Evolutionary conservation across 805 yeast species (phyloP), one percentile per base, ranked within the genome.

Genomic region (Kregervanrija fluxuum): DNA sequence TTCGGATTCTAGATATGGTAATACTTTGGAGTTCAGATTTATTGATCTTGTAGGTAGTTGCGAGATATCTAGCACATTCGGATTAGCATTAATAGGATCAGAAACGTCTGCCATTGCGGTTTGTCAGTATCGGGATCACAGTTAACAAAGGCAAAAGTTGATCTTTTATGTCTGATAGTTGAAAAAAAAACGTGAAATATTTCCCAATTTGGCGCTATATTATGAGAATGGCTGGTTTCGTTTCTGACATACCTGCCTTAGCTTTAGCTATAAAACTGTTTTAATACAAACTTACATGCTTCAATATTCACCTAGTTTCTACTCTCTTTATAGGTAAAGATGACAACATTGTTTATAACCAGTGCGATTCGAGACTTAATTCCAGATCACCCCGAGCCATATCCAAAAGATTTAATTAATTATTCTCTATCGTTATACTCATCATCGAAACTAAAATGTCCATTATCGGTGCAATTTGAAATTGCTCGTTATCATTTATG

Each of bases 11-110:
- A 22, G 28, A 22, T 22, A 22, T 22, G 28, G 28, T 22, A 22
- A 22, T 22, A 22, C 28, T 22, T 22, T 22, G 4, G 28, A 22
- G 8, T 6, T 22, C 28, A 22, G 28, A 6, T 22, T 22, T 37
- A 22, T 33, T 32, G 33, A 32, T 32, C 97, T 74, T 0, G 82
- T 83, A 1, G 98, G 97, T 22, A 91, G 75, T 44, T 79, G 75
- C 30, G 82, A 76, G 9, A 75, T 77, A 54, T 89, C 95, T 40
- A 88, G 65, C 35, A 91, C 80, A 31, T 82, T 80, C 16, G 99
- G 99, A 60, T 89, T 90, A 30, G 96, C 95, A 63, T 91, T 91
- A 47, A 91, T 82, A 14, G 84, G 84, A 46, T 87, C 96, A 4
- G 44, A 48, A 3, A 39, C 42, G 40, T 44, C 47, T 22, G 33